Evolutionary conservation across 2,329 filamentous ascomycete genomes (phyloP).

Genomic region (Fusarium transvaalense): DNA sequence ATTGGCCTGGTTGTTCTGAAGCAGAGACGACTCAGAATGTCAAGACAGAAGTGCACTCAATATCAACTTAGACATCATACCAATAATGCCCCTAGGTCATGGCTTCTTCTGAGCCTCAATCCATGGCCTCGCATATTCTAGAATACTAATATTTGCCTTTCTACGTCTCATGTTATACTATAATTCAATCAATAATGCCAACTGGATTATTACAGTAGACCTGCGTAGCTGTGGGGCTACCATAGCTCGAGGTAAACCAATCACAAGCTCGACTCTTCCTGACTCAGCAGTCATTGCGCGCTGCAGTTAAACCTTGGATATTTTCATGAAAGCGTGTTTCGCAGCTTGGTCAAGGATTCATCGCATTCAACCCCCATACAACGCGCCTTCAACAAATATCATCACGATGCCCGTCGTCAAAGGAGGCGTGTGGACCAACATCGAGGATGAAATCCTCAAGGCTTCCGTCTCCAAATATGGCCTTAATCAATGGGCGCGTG

Average conservation of each 20-base stretch:
- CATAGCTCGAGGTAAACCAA: slow-evolving; percentile 19
- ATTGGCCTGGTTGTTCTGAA: not conserved
- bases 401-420: slow-evolving; percentile 77
- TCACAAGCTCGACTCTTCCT: slow-evolving; percentile 8
- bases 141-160: not conserved
- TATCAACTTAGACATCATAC: not conserved
- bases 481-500: slow-evolving; percentile 97
- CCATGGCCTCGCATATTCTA: not conserved
- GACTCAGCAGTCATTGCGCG: slow-evolving; percentile 44
- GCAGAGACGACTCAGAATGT: not conserved
- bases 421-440: slow-evolving; percentile 81
- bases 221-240: slow-evolving; percentile 9
- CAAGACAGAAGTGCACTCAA: not conserved
- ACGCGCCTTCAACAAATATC: slow-evolving; percentile 37
- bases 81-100: not conserved
- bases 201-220: no score
- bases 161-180: not conserved
- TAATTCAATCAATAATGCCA: not conserved
- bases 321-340: slow-evolving; percentile 50
- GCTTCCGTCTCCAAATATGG: slow-evolving; percentile 95
- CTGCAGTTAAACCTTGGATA: slow-evolving; percentile 42
- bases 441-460: slow-evolving; percentile 96
- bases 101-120: no score
- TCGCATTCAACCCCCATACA: slow-evolving; percentile 34
- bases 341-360: slow-evolving; percentile 34